Evolutionary conservation across 2,329 filamentous ascomycete species (phyloP), one percentile per base, ranked within the genome.

Genomic region (Ophiognomonia clavigignenti-juglandacearum): DNA sequence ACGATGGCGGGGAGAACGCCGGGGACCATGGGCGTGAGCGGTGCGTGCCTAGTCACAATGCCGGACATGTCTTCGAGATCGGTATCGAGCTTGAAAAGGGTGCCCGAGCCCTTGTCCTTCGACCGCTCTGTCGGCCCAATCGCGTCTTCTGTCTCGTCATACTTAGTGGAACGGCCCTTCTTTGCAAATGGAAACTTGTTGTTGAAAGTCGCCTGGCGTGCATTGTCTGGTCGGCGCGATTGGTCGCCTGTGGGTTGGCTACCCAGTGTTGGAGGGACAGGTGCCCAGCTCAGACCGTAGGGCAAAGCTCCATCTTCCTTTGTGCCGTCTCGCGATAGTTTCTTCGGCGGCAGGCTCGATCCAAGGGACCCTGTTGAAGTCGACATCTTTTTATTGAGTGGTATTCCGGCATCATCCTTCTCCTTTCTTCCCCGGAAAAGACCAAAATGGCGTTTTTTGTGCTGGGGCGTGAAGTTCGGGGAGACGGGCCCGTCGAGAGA

Each of bases 11-110:
- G 9, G 19, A 3, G 39, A 48, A 76, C 65, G 53, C 71, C 66
- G 55, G 74, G 73, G 52, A 81, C 83, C 56, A 88, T 82, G 2
- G 88, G 86, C 1, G 87, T 86, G 59, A 90, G 71, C 0, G 85
- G 81, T 16, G 77, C 76, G 4, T 81, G 82, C 53, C 83, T 80
- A 43, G 83, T 83, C 50, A 97, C 70, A 54, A 97, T 96, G 19
- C 89, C 93, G 58, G 91, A 86, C 88, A 98, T 93, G 57, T 96
- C 82, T 47, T 82, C 82, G 39, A 97, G 77, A 61, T 97, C 86
- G 2, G 88, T 95, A 64, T 97, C 92, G 22, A 97, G 78, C 58
- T 80, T 79, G 67, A 85, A 95, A 38, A 89, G 66, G 11, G 77
- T 78, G 35, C 77, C 77, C 35, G 77, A 78, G 35, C 77, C 77